Conservation (phyloP, 768 basidiomycete genomes). For the Russula compacta region DNA sequence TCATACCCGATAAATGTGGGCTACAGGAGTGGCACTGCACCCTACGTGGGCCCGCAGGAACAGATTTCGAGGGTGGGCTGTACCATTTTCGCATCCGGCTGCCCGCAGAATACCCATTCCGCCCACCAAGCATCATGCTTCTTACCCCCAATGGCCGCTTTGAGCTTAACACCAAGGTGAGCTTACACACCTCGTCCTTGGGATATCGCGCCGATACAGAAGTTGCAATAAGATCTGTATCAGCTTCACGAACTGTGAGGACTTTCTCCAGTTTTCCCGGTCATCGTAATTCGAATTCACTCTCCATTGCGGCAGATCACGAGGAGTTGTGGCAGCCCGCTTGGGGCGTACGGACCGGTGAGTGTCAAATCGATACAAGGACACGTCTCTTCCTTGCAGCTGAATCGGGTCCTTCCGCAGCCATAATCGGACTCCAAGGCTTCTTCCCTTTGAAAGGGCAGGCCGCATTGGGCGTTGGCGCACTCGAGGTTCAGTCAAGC, state of each 20-base stretch:
- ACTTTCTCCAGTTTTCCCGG: slow-evolving; percentile 20
- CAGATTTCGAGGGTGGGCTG: slow-evolving; percentile 91
- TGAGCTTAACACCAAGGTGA: slow-evolving; percentile 89
- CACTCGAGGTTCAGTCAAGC: slow-evolving; percentile 63
- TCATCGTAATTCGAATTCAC: slow-evolving; percentile 2
- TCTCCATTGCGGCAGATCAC: slow-evolving; percentile 51
- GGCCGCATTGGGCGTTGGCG: slow-evolving; percentile 79
- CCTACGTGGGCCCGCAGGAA: slow-evolving; percentile 77
- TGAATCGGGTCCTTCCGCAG: slow-evolving; percentile 29
- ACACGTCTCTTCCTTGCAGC: neutral
- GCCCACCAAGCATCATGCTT: slow-evolving; percentile 92
- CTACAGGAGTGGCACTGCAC: slow-evolving; percentile 92
- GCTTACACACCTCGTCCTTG: slow-evolving; percentile 13
- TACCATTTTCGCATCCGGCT: slow-evolving; percentile 90
- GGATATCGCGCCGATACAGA: neutral
- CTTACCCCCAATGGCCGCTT: slow-evolving; percentile 97
- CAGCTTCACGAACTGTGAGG: slow-evolving; percentile 81
- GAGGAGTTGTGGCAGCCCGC: slow-evolving; percentile 98
- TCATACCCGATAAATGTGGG: slow-evolving; percentile 14
- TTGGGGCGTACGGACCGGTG: slow-evolving; percentile 94
- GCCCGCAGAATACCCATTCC: slow-evolving; percentile 93
- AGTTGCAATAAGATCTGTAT: slow-evolving; percentile 65
- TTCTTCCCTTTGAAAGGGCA: slow-evolving; percentile 88
- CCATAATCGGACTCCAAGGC: slow-evolving; percentile 81
- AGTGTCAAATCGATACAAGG: slow-evolving; percentile 14